Evolutionary conservation across 192 early-diverging fungal species (phyloP).

Genomic region (Entomortierella parvispora): DNA sequence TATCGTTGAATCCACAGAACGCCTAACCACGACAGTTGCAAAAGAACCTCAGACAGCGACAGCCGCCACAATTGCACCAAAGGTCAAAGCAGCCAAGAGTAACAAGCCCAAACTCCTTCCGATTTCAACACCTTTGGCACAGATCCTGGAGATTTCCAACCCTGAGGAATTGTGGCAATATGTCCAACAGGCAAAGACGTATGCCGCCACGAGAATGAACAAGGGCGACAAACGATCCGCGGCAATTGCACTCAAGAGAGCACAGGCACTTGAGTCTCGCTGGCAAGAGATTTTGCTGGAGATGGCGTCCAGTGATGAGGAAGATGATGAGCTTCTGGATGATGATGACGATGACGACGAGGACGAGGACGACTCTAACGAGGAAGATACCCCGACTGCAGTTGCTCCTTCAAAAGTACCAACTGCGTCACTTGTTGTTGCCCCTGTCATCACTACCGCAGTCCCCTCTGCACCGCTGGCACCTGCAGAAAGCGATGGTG

Average conservation of each 20-base stretch:
- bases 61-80: not conserved
- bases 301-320: slow-evolving; percentile 46
- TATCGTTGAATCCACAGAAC: not conserved
- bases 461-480: too few relatives aligned
- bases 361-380: not conserved
- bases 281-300: slow-evolving; percentile 48
- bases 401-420: too few relatives aligned
- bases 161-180: slow-evolving; percentile 46
- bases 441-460: too few relatives aligned
- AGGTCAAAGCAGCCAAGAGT: slow-evolving; percentile 13
- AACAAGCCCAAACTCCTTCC: slow-evolving; percentile 34
- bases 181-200: slow-evolving; percentile 49
- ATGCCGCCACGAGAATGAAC: slow-evolving; percentile 46
- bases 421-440: too few relatives aligned
- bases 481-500: not conserved
- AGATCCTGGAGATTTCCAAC: slow-evolving; percentile 19
- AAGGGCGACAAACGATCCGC: slow-evolving; percentile 47
- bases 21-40: not conserved
- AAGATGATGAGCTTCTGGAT: slow-evolving; percentile 30
- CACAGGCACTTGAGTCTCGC: slow-evolving; percentile 34
- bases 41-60: not conserved
- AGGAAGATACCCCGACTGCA: slow-evolving; percentile 8
- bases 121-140: slow-evolving; percentile 42
- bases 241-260: slow-evolving; percentile 40
- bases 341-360: slow-evolving; percentile 38